These are phyloP conservation scores for Pestalotiopsis sp. DNA, from an alignment of 2,329 filamentous ascomycete species.

Conservation along the genomic window DNA sequence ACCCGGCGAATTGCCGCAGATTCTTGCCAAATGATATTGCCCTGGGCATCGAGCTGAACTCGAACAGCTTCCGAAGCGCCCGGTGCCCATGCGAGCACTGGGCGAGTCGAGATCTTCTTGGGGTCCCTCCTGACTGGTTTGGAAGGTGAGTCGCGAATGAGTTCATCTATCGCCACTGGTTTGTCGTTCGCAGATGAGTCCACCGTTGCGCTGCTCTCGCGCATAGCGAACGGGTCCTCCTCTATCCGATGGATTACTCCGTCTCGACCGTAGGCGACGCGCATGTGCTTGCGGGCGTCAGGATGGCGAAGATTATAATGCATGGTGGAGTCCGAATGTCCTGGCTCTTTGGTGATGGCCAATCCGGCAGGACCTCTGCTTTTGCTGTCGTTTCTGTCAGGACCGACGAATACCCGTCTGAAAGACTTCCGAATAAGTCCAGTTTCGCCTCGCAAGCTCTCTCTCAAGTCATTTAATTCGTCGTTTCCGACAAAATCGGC, in stretches of 20 bases:
- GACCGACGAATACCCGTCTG: background rate
- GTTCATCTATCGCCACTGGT: too few relatives aligned
- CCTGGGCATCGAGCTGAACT: background rate
- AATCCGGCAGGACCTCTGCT: background rate
- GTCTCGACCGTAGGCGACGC: too few relatives aligned
- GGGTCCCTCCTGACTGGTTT: background rate
- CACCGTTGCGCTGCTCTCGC: too few relatives aligned
- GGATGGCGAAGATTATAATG: background rate
- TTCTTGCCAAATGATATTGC: background rate
- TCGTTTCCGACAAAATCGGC: background rate
- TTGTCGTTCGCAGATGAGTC: too few relatives aligned
- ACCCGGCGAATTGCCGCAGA: background rate
- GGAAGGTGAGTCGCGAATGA: too few relatives aligned
- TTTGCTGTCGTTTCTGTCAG: background rate
- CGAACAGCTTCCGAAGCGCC: background rate
- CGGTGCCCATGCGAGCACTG: slow-evolving; percentile 13
- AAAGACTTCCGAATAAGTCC: background rate
- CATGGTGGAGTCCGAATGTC: background rate
- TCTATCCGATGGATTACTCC: too few relatives aligned
- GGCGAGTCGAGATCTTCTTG: background rate
- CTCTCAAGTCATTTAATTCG: background rate
- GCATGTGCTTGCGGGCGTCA: too few relatives aligned
- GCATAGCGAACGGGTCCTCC: too few relatives aligned
- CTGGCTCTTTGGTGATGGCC: background rate
- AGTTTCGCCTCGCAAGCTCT: background rate